These are phyloP conservation scores for Rhodotorula babjevae DNA, from an alignment of 768 basidiomycete genomes.

Conservation along the genomic window DNA sequence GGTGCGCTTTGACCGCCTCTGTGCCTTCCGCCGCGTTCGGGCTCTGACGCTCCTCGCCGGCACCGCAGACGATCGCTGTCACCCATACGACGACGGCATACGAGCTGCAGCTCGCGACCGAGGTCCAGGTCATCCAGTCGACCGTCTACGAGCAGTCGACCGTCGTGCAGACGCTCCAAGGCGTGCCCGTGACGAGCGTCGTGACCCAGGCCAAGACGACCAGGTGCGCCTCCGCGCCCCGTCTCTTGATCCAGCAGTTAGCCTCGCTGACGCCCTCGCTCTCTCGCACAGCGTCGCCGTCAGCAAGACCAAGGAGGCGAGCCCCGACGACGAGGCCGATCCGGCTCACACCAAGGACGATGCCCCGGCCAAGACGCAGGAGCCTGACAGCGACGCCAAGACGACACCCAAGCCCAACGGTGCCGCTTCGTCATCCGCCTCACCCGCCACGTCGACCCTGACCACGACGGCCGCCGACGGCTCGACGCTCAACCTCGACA, in stretches of 20 bases:
- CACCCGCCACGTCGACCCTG: background rate
- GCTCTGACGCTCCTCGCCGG: background rate
- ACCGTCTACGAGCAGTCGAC: constrained; percentile 11
- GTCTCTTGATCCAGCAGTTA: accelerated
- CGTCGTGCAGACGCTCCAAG: constrained; percentile 16
- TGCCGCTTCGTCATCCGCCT: background rate
- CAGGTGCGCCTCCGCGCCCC: background rate
- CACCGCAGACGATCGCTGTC: constrained; percentile 12
- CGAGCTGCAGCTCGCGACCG: constrained; percentile 1
- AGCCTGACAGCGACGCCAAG: background rate
- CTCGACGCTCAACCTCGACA: constrained; percentile 14
- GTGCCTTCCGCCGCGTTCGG: accelerated
- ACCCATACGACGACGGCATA: constrained; percentile 6
- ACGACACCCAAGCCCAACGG: background rate
- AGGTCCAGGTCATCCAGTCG: constrained; percentile 1
- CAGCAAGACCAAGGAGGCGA: background rate
- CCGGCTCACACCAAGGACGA: background rate
- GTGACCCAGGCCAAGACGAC: constrained; percentile 8
- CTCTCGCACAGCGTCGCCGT: background rate
- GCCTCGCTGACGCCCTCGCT: background rate
- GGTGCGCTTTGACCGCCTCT: background rate
- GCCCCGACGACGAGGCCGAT: background rate
- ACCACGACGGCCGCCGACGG: background rate
- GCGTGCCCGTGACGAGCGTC: constrained; percentile 1
- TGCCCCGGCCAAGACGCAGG: background rate